A percentile compares a stretch with the other conserved stretches of the same genome.
phyloP scores from a whole-genome alignment of 2,329 filamentous ascomycete genomes.

The Diaporthe longicolla region DNA sequence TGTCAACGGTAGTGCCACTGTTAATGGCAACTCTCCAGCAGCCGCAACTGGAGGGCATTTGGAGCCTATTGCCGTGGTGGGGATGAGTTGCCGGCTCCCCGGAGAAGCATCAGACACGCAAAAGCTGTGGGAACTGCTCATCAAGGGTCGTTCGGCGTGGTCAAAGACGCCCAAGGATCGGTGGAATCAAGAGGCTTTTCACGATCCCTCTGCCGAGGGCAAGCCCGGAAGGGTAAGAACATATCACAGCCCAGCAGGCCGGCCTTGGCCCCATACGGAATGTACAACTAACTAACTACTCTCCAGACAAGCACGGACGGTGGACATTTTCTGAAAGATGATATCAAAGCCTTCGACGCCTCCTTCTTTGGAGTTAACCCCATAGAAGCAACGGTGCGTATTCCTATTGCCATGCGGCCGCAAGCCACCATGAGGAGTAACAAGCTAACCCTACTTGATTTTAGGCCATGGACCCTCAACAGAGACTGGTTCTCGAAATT shows the following conservation, averaged over 20 bases:
- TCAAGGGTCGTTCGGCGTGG: conserved; percentile 24
- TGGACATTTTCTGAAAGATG: conserved; percentile 27
- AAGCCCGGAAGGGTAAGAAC: background rate
- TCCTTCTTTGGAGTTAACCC: conserved; percentile 23
- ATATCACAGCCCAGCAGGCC: background rate
- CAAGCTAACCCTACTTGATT: background rate
- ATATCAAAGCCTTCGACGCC: conserved; percentile 26
- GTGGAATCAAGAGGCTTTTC: conserved; percentile 6
- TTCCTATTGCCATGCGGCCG: conserved; percentile 1
- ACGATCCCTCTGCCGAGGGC: conserved; percentile 8
- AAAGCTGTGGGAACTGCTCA: conserved; percentile 50
- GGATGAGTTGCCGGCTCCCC: conserved; percentile 54
- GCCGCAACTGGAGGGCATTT: background rate
- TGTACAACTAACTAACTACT: background rate
- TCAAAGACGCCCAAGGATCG: conserved; percentile 12
- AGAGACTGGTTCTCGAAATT: conserved; percentile 27
- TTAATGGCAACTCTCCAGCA: background rate
- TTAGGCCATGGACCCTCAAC: conserved; percentile 26
- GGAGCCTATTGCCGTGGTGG: conserved; percentile 33
- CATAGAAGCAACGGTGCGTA: conserved; percentile 17
- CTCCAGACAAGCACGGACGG: conserved; percentile 25
- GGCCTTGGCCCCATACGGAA: conserved; percentile 18
- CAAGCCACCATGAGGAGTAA: background rate
- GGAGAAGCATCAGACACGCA: conserved; percentile 52
- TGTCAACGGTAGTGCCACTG: too few relatives aligned